phyloP scores from a whole-genome alignment of 176 grass and related monocot species.

The Poa pratensis region DNA sequence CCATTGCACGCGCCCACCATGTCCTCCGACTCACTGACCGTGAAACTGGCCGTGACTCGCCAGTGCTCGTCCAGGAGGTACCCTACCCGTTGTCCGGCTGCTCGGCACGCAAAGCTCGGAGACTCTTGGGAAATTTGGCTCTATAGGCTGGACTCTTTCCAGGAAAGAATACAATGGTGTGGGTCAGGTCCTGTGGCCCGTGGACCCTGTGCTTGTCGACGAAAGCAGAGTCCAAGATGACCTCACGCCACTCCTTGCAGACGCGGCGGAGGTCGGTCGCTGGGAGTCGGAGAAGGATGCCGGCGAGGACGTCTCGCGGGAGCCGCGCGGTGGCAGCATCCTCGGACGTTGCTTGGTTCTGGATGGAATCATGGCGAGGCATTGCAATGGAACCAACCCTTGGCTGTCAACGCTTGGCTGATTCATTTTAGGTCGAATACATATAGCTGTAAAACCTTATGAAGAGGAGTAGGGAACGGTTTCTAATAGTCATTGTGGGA shows the following conservation, averaged over 20 bases:
- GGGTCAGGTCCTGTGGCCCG: background rate
- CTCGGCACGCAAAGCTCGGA: background rate
- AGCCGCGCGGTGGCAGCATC: background rate
- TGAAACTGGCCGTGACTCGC: background rate
- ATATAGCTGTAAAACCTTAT: background rate
- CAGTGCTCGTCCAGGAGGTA: background rate
- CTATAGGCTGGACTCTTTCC: background rate
- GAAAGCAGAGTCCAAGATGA: too few species aligned
- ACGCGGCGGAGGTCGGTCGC: background rate
- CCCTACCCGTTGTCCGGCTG: background rate
- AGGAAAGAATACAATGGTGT: background rate
- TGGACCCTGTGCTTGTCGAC: background rate
- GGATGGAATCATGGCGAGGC: background rate
- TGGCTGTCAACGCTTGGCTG: background rate
- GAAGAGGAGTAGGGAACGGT: background rate
- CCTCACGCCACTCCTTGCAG: background rate
- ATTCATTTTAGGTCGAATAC: background rate
- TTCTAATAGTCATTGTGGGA: background rate
- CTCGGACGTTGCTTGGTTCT: background rate
- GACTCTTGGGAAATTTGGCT: too few species aligned
- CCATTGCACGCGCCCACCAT: slow-evolving; percentile 1
- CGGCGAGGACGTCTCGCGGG: background rate
- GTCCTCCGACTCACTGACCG: background rate
- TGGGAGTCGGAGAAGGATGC: background rate
- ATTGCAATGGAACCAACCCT: background rate